Evolutionary conservation across 257 asterid species (phyloP).

Genomic region (Fraxinus cuspidata): DNA sequence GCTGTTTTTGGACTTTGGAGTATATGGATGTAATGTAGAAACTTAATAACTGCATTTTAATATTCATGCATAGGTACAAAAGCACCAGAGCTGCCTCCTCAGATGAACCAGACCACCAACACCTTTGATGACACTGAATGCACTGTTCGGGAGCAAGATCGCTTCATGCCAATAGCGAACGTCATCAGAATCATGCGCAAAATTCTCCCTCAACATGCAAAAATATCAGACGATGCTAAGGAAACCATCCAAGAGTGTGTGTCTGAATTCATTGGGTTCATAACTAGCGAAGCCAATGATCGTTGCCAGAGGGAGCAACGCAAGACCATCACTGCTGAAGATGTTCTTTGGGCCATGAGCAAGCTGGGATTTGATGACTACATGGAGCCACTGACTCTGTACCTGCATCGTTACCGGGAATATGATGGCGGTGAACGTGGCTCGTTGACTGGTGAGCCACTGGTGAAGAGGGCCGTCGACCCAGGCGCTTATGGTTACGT

Average conservation of each 20-base stretch:
- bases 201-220: slow-evolving; percentile 85
- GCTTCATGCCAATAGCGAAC: slow-evolving; percentile 97
- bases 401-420: slow-evolving; percentile 77
- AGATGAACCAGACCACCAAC: slow-evolving; percentile 25
- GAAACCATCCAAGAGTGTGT: slow-evolving; percentile 95
- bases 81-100: slow-evolving; percentile 47
- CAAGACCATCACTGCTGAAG: slow-evolving; percentile 93
- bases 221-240: slow-evolving; percentile 91
- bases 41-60: neutral
- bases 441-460: slow-evolving; percentile 54
- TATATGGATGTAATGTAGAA: neutral
- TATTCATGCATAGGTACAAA: slow-evolving; percentile 36
- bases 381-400: slow-evolving; percentile 84
- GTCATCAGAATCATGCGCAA: slow-evolving; percentile 89
- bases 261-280: slow-evolving; percentile 89
- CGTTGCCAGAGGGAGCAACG: slow-evolving; percentile 94
- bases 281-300: slow-evolving; percentile 93
- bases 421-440: slow-evolving; percentile 76
- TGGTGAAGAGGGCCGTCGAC: slow-evolving; percentile 53
- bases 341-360: slow-evolving; percentile 96
- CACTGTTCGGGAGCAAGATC: slow-evolving; percentile 86
- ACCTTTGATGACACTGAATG: slow-evolving; percentile 49
- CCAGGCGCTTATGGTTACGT: slow-evolving; percentile 37
- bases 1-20: no score
- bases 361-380: slow-evolving; percentile 87